phyloP scores from a whole-genome alignment of 2,329 filamentous ascomycete species.

The Microsporum canis region DNA sequence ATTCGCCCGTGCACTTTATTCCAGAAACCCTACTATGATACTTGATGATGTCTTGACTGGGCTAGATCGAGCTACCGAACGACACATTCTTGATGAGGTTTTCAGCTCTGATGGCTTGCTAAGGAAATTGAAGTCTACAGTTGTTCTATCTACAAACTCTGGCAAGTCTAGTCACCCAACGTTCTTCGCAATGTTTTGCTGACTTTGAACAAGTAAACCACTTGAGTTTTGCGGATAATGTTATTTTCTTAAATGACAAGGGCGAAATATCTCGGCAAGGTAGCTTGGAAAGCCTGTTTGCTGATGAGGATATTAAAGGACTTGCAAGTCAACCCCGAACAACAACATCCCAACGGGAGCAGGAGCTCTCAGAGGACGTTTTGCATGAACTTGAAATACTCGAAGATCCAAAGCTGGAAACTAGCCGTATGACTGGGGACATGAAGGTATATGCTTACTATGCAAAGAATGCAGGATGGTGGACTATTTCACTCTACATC shows the following conservation, averaged over 20 bases:
- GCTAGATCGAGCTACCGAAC: slow-evolving; percentile 42
- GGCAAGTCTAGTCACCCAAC: slow-evolving; percentile 67
- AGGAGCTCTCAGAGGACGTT: not conserved
- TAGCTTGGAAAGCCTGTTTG: not conserved
- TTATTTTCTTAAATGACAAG: not conserved
- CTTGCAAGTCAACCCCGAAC: not conserved
- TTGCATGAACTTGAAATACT: slow-evolving; percentile 4
- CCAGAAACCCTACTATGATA: not conserved
- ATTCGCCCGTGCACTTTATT: slow-evolving; percentile 1
- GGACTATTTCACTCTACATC: not conserved
- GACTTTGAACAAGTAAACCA: slow-evolving; percentile 26
- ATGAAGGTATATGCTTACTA: slow-evolving; percentile 7
- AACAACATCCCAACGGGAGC: not conserved
- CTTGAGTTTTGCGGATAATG: slow-evolving; percentile 3
- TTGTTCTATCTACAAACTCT: slow-evolving; percentile 70
- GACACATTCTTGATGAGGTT: slow-evolving; percentile 44
- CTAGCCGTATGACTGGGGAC: slow-evolving; percentile 4
- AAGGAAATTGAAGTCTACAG: slow-evolving; percentile 62
- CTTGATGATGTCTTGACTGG: slow-evolving; percentile 2
- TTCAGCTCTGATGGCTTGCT: slow-evolving; percentile 61
- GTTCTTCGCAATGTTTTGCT: slow-evolving; percentile 35
- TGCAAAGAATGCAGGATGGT: not conserved
- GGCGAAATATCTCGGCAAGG: not conserved
- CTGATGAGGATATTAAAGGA: not conserved
- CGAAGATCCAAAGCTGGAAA: not conserved